Base-by-base conservation (phyloP, 148 eudicot species). In the Fagopyrum homotropicum region DNA sequence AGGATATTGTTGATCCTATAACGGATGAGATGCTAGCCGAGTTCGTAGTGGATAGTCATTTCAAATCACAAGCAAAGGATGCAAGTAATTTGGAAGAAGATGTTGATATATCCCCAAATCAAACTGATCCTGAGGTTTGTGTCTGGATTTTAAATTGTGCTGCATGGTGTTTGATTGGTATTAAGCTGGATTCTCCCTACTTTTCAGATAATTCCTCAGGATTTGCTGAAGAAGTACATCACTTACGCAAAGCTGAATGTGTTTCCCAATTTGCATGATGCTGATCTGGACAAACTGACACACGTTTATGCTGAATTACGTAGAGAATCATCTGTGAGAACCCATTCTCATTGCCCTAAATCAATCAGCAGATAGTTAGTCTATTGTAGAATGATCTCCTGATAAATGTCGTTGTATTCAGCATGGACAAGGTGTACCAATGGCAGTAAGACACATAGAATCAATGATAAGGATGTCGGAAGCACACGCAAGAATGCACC, bases 401-500 rank as follows among this genome's bases (percentile, higher is more conserved):
- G 16, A 2, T 15, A 70, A 46, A 40, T 46, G 46, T 78, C 46
- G 79, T 40, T 75, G 81, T 59, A 19, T 45, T 75, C 76, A 84
- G 98, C 86, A 86, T 75, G 98, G 98, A 78, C 98, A 95, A 86
- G 98, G 97, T 75, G 89, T 95, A 69, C 97, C 98, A 12, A 95
- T 95, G 77, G 98, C 98, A 9, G 98, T 92, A 59, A 84, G 98
- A 84, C 98, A 95, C 89, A 89, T 95, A 77, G 98, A 95, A 78
- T 92, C 98, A 3, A 89, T 95, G 98, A 95, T 95, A 66, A 86
- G 98, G 83, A 95, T 95, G 98, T 95, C 98, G 70, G 97, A 95
- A 86, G 91, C 98, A 45, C 97, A 95, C 88, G 98, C 98, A 68
- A 85, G 96, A 77, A 95, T 95, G 92, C 98, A 95, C 78, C 90